phyloP scores from a whole-genome alignment of 345 rosid genomes.

The Dimocarpus longan region DNA sequence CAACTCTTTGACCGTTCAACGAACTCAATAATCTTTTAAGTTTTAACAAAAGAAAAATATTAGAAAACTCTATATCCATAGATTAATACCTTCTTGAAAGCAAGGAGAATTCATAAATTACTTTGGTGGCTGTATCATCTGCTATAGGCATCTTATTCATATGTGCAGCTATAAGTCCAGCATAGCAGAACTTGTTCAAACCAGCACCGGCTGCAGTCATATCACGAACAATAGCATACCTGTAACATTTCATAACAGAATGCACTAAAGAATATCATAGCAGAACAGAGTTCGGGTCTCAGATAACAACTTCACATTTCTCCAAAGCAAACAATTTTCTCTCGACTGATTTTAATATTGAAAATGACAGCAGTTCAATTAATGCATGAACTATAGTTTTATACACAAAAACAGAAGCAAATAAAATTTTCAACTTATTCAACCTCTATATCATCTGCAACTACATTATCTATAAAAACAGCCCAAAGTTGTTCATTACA shows the following conservation, averaged over 20 bases:
- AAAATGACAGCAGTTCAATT: too few relatives aligned
- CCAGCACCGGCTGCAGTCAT: slow-evolving; percentile 98
- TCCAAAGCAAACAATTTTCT: neutral
- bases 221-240: slow-evolving; percentile 89
- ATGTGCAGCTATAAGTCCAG: slow-evolving; percentile 89
- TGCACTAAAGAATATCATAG: neutral
- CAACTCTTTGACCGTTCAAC: slow-evolving; percentile 91
- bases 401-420: neutral
- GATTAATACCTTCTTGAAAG: neutral
- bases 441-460: neutral
- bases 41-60: slow-evolving; percentile 32
- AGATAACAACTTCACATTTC: neutral
- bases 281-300: slow-evolving; percentile 8
- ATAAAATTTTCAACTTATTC: neutral
- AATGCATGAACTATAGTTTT: neutral
- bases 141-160: slow-evolving; percentile 67
- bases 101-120: slow-evolving; percentile 22
- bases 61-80: slow-evolving; percentile 11
- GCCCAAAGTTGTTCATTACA: neutral
- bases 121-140: slow-evolving; percentile 71
- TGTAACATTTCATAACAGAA: slow-evolving; percentile 32
- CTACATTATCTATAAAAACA: neutral
- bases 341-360: neutral
- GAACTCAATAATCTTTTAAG: slow-evolving; percentile 79
- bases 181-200: slow-evolving; percentile 94